Evolutionary conservation across 2,329 filamentous ascomycete genomes (phyloP).

Genomic region (Macrophomina phaseolina): DNA sequence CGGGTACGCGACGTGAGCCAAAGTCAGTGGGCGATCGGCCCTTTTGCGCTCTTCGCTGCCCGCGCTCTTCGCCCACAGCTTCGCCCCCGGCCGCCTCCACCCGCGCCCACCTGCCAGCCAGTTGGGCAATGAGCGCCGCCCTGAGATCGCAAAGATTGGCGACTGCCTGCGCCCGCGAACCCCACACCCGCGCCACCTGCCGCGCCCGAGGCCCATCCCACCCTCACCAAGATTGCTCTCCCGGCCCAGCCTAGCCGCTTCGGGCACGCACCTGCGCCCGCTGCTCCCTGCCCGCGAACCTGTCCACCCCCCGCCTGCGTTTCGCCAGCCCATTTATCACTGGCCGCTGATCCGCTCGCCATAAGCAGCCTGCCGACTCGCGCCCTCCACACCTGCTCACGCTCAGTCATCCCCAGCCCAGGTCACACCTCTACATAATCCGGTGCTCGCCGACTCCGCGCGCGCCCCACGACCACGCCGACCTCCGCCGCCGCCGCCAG

Average conservation of each 20-base stretch:
- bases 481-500: neutral
- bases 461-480: neutral
- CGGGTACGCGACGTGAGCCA: conserved; percentile 24
- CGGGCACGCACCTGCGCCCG: neutral
- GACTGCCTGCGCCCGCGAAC: conserved; percentile 20
- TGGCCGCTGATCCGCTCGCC: conserved; percentile 24
- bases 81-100: conserved; percentile 23
- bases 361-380: conserved; percentile 27
- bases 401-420: conserved; percentile 22
- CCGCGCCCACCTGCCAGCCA: conserved; percentile 12
- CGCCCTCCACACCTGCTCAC: conserved; percentile 22
- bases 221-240: conserved; percentile 18
- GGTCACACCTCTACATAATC: conserved; percentile 10
- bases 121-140: conserved; percentile 11
- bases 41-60: conserved; percentile 10
- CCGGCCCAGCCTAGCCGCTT: conserved; percentile 25
- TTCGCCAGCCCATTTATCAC: conserved; percentile 27
- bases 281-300: conserved; percentile 24
- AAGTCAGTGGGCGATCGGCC: conserved; percentile 25
- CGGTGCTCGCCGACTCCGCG: conserved; percentile 9
- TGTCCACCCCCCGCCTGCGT: conserved; percentile 16
- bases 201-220: conserved; percentile 7
- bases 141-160: conserved; percentile 26
- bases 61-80: neutral
- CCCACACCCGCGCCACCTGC: conserved; percentile 22